Evolutionary conservation across 805 yeast genomes (phyloP), one percentile per base, ranked within the genome.

Genomic region (Metschnikowia anglica): DNA sequence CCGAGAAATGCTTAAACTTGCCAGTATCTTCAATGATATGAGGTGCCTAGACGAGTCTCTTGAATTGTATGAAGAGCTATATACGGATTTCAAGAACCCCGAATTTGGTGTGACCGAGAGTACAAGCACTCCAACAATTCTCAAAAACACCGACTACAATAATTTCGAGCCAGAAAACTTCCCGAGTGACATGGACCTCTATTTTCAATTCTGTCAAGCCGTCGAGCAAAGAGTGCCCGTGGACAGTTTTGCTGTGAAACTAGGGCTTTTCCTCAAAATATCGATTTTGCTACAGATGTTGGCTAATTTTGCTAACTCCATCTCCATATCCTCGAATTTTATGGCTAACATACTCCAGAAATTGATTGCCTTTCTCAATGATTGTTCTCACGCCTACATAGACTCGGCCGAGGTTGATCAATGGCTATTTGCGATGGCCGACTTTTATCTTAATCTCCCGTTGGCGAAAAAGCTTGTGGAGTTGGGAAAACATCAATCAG

Each of bases 1-100:
- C 37, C 65, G 67, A 12, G 60, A 69, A 48, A 73, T 74, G 46
- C 78, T 80, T 41, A 72, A 74, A 5, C 58, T 81, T 32, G 83
- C 83, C 0, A 60, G 72, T 24, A 66, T 79, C 3, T 72, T 78
- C 43, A 76, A 74, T 41, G 75, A 75, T 34, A 69, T 87, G 65
- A 72, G 74, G 19, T 71, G 85, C 18, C 61, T 69, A 19, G 84
- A 82, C 20, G 90, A 85, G 39, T 73, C 91, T 0, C 56, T 83
- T 26, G 62, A 58, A 3, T 71, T 75, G 17, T 83, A 79, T 49
- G 74, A 76, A 24, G 67, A 65, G 21, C 52, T 85, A 5, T 68
- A 70, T 13, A 44, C 52, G 1, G 60, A 59, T 13, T 35, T 63
- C 37, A 47, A 51, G 23, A 9, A 41, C 11, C 52, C 30, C 24